Percentiles rank a stretch among this genome's conserved stretches.
These are phyloP conservation scores for Ascocoryne sarcoides DNA, from an alignment of 2,329 filamentous ascomycete genomes.

Conservation along the genomic window DNA sequence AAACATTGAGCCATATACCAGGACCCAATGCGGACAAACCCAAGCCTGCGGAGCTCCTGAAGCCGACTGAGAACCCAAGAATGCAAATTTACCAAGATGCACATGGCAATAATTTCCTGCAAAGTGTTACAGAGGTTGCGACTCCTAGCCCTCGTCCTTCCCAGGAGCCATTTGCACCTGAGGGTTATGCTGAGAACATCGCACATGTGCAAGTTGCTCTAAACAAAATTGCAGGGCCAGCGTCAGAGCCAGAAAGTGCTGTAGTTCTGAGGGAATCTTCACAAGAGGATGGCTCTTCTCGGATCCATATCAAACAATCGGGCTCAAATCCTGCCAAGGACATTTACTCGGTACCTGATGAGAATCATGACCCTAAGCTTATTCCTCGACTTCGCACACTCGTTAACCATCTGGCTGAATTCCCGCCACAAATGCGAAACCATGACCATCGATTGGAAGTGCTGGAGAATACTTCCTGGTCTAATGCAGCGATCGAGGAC, in stretches of 20 bases:
- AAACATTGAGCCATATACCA: slow-evolving; percentile 21
- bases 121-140: slow-evolving; percentile 25
- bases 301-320: slow-evolving; percentile 16
- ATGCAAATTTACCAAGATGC: slow-evolving; percentile 23
- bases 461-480: slow-evolving; percentile 64
- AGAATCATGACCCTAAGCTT: slow-evolving; percentile 10
- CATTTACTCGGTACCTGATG: slow-evolving; percentile 3
- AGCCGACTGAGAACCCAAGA: slow-evolving; percentile 4
- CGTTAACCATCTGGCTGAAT: slow-evolving; percentile 17
- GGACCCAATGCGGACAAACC: too few relatives aligned
- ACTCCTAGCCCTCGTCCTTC: slow-evolving; percentile 21
- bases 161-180: slow-evolving; percentile 12
- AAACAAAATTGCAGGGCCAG: slow-evolving; percentile 14
- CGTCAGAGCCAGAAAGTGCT: slow-evolving; percentile 1
- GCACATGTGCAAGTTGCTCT: slow-evolving; percentile 13
- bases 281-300: slow-evolving; percentile 9
- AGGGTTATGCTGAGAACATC: slow-evolving; percentile 13
- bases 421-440: slow-evolving; percentile 19
- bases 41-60: not conserved
- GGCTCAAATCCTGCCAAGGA: slow-evolving; percentile 7
- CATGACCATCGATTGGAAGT: slow-evolving; percentile 58
- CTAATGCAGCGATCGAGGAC: slow-evolving; percentile 56
- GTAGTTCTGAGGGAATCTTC: slow-evolving; percentile 6
- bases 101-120: slow-evolving; percentile 19
- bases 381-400: slow-evolving; percentile 19